A percentile compares a stretch with the other conserved stretches of the same genome.
Conservation (phyloP, 805 yeast species). For the Metschnikowia henanensis region DNA sequence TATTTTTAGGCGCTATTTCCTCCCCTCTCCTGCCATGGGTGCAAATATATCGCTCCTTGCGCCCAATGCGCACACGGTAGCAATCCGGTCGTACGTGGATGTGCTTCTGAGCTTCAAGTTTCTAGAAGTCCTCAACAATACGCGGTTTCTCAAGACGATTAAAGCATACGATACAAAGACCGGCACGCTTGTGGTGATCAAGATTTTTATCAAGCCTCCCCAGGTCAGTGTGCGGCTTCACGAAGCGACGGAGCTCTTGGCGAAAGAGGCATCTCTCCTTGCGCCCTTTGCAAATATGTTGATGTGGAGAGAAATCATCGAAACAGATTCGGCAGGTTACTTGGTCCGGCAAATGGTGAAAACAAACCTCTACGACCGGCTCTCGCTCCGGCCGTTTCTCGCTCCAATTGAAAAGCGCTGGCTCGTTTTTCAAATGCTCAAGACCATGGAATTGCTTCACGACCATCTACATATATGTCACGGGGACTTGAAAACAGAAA, state of each 20-base stretch:
- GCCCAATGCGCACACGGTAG: constrained; percentile 91
- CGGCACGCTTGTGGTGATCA: constrained; percentile 70
- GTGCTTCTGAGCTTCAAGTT: constrained; percentile 76
- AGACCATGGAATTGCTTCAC: constrained; percentile 66
- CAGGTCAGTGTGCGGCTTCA: constrained; percentile 28
- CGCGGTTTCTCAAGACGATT: constrained; percentile 84
- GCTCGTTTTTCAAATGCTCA: constrained; percentile 76
- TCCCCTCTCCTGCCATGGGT: constrained; percentile 57
- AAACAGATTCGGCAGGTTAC: constrained; percentile 91
- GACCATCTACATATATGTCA: constrained; percentile 56
- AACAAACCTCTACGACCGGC: constrained; percentile 82
- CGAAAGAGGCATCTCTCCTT: constrained; percentile 40
- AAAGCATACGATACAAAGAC: constrained; percentile 66
- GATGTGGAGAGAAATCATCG: constrained; percentile 72
- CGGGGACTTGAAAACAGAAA: constrained; percentile 93
- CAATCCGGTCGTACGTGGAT: constrained; percentile 85
- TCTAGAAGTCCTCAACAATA: constrained; percentile 70
- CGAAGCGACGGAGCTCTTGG: constrained; percentile 26
- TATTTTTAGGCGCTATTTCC: no score
- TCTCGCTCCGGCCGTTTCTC: constrained; percentile 84
- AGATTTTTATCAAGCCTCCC: constrained; percentile 77
- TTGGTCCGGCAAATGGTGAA: constrained; percentile 78
- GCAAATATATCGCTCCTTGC: constrained; percentile 82
- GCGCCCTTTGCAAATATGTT: constrained; percentile 54
- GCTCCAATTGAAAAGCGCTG: constrained; percentile 80